phyloP scores from a whole-genome alignment of 805 yeast species.

The Schizosaccharomyces japonicus region DNA sequence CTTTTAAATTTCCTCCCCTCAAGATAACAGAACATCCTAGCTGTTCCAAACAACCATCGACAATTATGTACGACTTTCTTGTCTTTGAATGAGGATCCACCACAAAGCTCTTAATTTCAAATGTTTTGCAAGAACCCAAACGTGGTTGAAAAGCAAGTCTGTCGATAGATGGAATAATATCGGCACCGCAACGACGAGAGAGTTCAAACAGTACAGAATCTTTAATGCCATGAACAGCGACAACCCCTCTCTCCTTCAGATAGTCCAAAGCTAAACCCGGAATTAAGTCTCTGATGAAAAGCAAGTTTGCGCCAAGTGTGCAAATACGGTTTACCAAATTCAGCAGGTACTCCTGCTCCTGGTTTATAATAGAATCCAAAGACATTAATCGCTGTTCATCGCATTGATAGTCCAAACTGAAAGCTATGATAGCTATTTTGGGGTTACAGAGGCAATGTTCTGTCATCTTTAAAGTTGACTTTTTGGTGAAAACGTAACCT shows the following conservation, averaged over 20 bases:
- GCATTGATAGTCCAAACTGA: conserved; percentile 67
- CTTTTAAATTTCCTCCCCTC: conserved; percentile 50
- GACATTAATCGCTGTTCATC: conserved; percentile 51
- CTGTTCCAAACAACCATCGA: conserved; percentile 50
- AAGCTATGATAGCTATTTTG: conserved; percentile 55
- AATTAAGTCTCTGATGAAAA: conserved; percentile 55
- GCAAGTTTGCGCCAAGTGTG: conserved; percentile 52
- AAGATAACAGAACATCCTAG: conserved; percentile 68
- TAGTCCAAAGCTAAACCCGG: conserved; percentile 60
- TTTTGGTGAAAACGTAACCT: conserved; percentile 69
- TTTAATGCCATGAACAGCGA: conserved; percentile 62
- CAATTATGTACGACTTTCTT: conserved; percentile 44
- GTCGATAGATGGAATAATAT: conserved; percentile 66
- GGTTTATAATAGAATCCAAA: conserved; percentile 60
- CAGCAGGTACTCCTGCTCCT: conserved; percentile 62
- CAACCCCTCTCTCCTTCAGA: conserved; percentile 48
- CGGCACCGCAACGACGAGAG: conserved; percentile 59
- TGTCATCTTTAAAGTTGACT: conserved; percentile 62
- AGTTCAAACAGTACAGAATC: conserved; percentile 60
- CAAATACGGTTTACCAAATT: conserved; percentile 59
- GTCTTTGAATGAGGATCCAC: conserved; percentile 20
- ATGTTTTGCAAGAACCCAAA: conserved; percentile 49
- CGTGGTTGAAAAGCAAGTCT: conserved; percentile 47
- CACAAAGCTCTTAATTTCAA: conserved; percentile 47
- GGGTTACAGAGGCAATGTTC: conserved; percentile 39